phyloP scores from a whole-genome alignment of 1,139 yeast species.

The Wickerhamomyces sp. region DNA sequence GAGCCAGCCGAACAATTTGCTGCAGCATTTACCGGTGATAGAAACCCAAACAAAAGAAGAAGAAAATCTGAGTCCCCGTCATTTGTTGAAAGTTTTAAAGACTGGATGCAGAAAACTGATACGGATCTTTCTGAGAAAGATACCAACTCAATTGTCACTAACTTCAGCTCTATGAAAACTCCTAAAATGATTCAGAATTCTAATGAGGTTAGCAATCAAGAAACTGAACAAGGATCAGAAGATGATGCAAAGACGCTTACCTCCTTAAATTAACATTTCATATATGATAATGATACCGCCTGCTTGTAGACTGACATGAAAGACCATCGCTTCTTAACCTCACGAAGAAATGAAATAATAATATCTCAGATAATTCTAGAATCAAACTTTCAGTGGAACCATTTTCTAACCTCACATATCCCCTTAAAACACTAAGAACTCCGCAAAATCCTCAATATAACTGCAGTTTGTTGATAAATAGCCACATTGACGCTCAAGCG shows the following conservation, averaged over 20 bases:
- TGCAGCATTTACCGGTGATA: constrained; percentile 37
- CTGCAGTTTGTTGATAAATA: neutral
- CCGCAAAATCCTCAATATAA: too few relatives aligned
- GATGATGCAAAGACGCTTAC: constrained; percentile 5
- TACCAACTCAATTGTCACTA: neutral
- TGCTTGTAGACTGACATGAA: neutral
- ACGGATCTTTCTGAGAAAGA: constrained; percentile 10
- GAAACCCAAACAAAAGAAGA: constrained; percentile 27
- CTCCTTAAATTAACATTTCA: neutral
- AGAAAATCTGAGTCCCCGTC: constrained; percentile 30
- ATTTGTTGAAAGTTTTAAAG: constrained; percentile 59
- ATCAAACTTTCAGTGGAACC: too few relatives aligned
- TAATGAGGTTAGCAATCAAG: neutral
- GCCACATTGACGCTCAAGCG: neutral
- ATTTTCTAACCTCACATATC: neutral
- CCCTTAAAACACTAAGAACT: neutral
- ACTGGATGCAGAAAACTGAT: constrained; percentile 54
- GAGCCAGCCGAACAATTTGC: constrained; percentile 37
- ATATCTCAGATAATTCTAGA: neutral
- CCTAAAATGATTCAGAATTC: neutral
- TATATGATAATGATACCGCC: neutral
- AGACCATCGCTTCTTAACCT: neutral
- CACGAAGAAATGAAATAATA: neutral
- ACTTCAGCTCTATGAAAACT: neutral
- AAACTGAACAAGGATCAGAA: neutral